phyloP scores from a whole-genome alignment of 306 rosid species.

The Glycyrrhiza uralensis region DNA sequence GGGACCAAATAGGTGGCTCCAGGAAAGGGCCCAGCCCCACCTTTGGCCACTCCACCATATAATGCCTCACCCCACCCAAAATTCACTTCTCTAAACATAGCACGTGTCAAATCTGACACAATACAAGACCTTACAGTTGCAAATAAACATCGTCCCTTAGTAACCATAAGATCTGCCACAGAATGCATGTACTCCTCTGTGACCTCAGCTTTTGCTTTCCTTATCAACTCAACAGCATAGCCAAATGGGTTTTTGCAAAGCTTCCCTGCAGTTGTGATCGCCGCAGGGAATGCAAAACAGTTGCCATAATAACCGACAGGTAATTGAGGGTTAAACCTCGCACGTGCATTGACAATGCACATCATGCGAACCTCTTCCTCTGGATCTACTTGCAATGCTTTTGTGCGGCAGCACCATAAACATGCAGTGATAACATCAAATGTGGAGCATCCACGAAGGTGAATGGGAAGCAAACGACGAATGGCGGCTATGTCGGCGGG shows the following conservation, averaged over 20 bases:
- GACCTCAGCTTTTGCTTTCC: constrained; percentile 21
- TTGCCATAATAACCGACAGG: constrained; percentile 31
- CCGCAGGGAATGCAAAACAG: not conserved
- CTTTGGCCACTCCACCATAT: constrained; percentile 28
- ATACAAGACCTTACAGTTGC: not conserved
- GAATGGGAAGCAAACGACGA: constrained; percentile 6
- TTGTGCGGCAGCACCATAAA: constrained; percentile 31
- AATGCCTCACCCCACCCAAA: constrained; percentile 57
- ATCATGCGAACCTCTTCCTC: constrained; percentile 16
- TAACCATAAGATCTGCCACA: constrained; percentile 34
- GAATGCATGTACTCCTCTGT: constrained; percentile 46
- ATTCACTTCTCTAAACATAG: not conserved
- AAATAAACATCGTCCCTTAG: constrained; percentile 12
- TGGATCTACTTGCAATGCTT: constrained; percentile 26
- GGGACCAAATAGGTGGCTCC: not conserved
- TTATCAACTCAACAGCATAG: constrained; percentile 17
- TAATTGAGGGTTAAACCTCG: not conserved
- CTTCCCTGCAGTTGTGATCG: not conserved
- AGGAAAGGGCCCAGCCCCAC: not conserved
- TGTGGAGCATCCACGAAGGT: not conserved
- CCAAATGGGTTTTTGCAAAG: not conserved
- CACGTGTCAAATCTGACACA: constrained; percentile 30
- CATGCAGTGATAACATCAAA: constrained; percentile 30
- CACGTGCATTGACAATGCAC: not conserved
- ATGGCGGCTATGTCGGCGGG: not conserved